These are phyloP conservation scores for Erythrobasidium hasegawianum DNA, from an alignment of 1,284 basidiomycete species.

Conservation along the genomic window DNA sequence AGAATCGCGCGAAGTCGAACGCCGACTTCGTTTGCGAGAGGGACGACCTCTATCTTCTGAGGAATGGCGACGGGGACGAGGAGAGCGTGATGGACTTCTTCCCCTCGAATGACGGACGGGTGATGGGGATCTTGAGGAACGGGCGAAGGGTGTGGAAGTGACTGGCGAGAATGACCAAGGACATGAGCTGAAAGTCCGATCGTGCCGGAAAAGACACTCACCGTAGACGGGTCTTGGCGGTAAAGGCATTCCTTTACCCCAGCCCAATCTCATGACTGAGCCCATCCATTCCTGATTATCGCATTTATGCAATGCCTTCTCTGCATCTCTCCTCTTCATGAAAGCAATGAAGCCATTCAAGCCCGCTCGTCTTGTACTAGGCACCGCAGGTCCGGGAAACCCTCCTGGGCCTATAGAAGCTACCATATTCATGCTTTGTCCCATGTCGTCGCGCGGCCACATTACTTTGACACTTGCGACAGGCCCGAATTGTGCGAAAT, in stretches of 20 bases:
- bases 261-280: slow-evolving; percentile 74
- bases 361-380: slow-evolving; percentile 51
- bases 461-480: slow-evolving; percentile 65
- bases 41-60: background rate
- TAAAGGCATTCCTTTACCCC: slow-evolving; percentile 91
- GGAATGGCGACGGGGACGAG: background rate
- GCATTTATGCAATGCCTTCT: slow-evolving; percentile 74
- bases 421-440: slow-evolving; percentile 19
- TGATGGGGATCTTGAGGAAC: slow-evolving; percentile 45
- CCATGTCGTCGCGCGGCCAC: slow-evolving; percentile 74
- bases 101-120: slow-evolving; percentile 35
- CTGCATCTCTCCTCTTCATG: slow-evolving; percentile 87
- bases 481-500: slow-evolving; percentile 65
- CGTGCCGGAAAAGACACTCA: too few species aligned
- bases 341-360: slow-evolving; percentile 92
- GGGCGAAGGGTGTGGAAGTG: slow-evolving; percentile 32
- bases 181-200: too few species aligned
- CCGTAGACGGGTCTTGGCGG: slow-evolving; percentile 74
- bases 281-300: slow-evolving; percentile 93
- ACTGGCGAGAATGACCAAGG: too few species aligned
- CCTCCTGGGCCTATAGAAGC: background rate
- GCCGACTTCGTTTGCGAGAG: slow-evolving; percentile 11
- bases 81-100: background rate
- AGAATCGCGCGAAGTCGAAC: slow-evolving; percentile 27
- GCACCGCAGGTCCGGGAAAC: slow-evolving; percentile 42